Conservation (phyloP, 768 basidiomycete genomes). For the Amanita rubescens region DNA sequence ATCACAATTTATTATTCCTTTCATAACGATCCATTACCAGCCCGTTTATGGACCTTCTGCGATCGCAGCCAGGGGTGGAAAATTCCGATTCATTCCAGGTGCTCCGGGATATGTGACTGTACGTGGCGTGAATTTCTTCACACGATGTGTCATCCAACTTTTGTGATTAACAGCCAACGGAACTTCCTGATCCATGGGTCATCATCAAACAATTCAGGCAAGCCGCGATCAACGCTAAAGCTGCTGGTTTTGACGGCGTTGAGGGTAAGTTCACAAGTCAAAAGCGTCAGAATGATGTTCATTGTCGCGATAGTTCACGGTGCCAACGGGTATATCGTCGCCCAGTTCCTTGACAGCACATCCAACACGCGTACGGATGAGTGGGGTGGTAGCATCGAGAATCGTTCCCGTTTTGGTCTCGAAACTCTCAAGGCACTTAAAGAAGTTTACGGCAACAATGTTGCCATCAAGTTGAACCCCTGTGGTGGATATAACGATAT, state of each 20-base stretch:
- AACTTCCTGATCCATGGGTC: conserved; percentile 32
- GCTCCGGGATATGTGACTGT: conserved; percentile 33
- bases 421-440: conserved; percentile 38
- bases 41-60: conserved; percentile 41
- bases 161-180: conserved; percentile 27
- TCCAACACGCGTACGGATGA: conserved; percentile 47
- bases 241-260: conserved; percentile 51
- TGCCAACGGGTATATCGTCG: conserved; percentile 36
- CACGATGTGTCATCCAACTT: too few species aligned
- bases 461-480: conserved; percentile 42
- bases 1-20: background rate
- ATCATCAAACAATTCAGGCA: conserved; percentile 32
- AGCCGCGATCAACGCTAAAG: conserved; percentile 40
- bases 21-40: conserved; percentile 17
- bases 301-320: conserved; percentile 28
- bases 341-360: conserved; percentile 44
- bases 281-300: background rate
- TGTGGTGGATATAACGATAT: conserved; percentile 40
- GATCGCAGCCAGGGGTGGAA: conserved; percentile 34
- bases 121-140: conserved; percentile 9
- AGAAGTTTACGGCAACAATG: conserved; percentile 36
- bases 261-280: conserved; percentile 27
- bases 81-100: conserved; percentile 32
- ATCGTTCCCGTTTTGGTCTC: conserved; percentile 45
- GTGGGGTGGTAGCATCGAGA: conserved; percentile 54